Evolutionary conservation across 306 rosid species (phyloP), one percentile per base, ranked within the genome.

Genomic region (Acmispon strigosus): DNA sequence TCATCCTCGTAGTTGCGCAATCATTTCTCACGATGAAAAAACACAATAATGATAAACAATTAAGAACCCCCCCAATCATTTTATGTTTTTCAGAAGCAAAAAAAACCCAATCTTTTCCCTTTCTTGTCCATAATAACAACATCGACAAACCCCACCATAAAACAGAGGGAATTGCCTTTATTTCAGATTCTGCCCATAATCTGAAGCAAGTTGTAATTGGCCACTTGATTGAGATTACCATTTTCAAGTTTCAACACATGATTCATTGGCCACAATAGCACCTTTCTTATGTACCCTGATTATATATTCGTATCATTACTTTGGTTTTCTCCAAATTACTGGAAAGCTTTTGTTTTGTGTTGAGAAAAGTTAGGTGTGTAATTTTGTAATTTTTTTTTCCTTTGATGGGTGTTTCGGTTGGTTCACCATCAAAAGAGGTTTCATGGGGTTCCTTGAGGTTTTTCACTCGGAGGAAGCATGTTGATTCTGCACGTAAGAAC

Each of bases 401-500:
- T 66, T 76, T 34, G 72, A 92, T 92, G 96, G 96, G 96, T 34
- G 51, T 82, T 43, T 66, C 59, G 69, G 82, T 7, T 81, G 86
- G 45, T 83, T 80, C 86, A 36, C 72, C 64, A 20, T 74, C 62
- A 17, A 47, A 55, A 62, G 19, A 71, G 65, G 70, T 82, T 59
- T 78, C 90, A 80, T 55, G 85, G 84, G 36, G 72, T 75, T 77
- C 84, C 16, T 71, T 81, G 19, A 83, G 70, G 63, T 85, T 85
- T 37, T 74, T 93, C 81, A 79, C 86, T 7, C 63, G 98, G 50
- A 84, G 88, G 68, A 93, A 93, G 66, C 90, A 77, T 78, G 97
- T 87, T 12, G 98, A 93, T 69, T 90, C 96, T 51, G 86, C 69
- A 44, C 61, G 69, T 39, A 32, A 55, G 8, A 74, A 77, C 52